Base-by-base conservation (phyloP, 2,329 filamentous ascomycete genomes). In the Botrytis fabae region DNA sequence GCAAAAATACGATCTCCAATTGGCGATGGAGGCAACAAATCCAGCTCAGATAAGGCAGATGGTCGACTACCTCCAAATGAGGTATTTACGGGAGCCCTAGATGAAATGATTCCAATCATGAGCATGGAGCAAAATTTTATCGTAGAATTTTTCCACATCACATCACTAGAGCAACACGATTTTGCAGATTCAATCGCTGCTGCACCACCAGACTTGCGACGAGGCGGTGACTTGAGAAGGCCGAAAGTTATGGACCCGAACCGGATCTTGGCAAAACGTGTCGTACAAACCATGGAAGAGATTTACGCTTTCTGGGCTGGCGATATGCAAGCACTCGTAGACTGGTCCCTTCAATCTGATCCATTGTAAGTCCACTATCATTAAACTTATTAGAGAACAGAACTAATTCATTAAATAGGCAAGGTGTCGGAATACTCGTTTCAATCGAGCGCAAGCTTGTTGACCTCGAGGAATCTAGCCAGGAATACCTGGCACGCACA, bases 101-200 rank as follows among this genome's bases (percentile, higher is more conserved):
- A 96, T 73, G 94, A 98, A 78, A 89, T 96, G 76, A 84, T 95
- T 62, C 93, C 92, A 9, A 86, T 97, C 72, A 90, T 98, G 73
- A 91, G 94, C 77, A 95, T 95, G 81, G 96, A 99, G 83, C 95
- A 99, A 81, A 98, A 98, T 80, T 99, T 98, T 80, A 86, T 98
- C 66, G 91, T 97, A n/a, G 94, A 97, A 78, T 96, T 98, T 82
- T 98, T 98, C 87, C 95, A 98, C 78, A 90, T 96, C 40, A 93
- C 92, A n/a, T 97, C 94, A 2, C 86, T 95, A 42, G 91, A 94
- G 78, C 91, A 90, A 51, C 83, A 88, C 25, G 95, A 98, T 80
- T 98, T 98, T 80, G 87, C 92, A 1, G 96, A 98, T 76, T 88
- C 91, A 4, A 91, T 98, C 28, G 85, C 88, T 32, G 86, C 88